phyloP scores from a whole-genome alignment of 139 green algal species.

The Tetraselmis striata region DNA sequence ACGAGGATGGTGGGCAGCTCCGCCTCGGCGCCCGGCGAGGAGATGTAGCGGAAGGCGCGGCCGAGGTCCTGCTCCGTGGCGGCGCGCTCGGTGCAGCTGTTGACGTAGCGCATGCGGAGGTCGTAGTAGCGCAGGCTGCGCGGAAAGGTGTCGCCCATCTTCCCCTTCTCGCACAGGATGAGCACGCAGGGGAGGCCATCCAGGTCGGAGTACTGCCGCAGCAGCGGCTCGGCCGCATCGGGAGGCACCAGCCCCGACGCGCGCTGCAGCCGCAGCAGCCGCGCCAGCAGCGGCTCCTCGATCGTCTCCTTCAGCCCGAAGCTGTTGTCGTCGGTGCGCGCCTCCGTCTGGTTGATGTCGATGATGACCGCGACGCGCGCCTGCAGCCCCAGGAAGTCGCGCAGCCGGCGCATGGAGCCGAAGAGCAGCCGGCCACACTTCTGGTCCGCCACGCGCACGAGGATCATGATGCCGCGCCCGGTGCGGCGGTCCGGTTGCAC shows the following conservation, averaged over 20 bases:
- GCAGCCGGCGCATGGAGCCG: not conserved
- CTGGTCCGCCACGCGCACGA: not conserved
- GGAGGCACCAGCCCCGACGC: not conserved
- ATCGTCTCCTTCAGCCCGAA: not conserved
- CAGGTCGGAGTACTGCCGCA: constrained; percentile 9
- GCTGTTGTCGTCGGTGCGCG: not conserved
- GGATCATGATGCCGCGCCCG: not conserved
- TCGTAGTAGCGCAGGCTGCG: constrained; percentile 5
- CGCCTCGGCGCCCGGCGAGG: too few species aligned
- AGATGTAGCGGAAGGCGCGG: not conserved
- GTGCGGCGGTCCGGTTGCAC: not conserved
- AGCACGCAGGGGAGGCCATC: constrained; percentile 8
- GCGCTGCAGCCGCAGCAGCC: not conserved
- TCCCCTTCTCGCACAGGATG: constrained; percentile 13
- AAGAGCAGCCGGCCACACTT: not conserved
- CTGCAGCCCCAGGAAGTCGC: not conserved
- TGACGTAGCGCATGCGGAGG: constrained; percentile 2
- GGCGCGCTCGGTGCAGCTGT: not conserved
- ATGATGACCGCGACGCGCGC: not conserved
- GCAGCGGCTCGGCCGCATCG: not conserved
- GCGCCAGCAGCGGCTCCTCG: not conserved
- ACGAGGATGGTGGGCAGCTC: not conserved
- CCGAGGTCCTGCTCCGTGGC: not conserved
- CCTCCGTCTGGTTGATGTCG: not conserved
- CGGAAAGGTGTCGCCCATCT: constrained; percentile 16